A percentile compares a stretch with the other conserved stretches of the same genome.
phyloP scores from a whole-genome alignment of 1,139 yeast genomes.

The Kazachstania sp. region DNA sequence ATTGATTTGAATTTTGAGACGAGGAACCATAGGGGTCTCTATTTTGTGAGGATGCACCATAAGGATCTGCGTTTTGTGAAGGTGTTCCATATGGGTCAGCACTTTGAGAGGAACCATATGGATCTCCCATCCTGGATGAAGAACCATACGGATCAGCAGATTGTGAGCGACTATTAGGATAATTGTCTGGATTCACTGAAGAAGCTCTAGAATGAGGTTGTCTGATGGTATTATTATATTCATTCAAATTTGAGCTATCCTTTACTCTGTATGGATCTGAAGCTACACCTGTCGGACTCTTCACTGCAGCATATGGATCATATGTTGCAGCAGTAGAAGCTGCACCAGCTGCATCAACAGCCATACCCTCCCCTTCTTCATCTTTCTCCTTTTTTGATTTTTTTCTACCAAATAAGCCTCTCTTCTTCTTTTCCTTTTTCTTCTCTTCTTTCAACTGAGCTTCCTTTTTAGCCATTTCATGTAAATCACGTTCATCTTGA shows the following conservation, averaged over 20 bases:
- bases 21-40: background rate
- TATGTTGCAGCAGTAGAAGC: slow-evolving; percentile 3
- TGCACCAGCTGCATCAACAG: background rate
- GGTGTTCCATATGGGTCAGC: background rate
- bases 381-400: background rate
- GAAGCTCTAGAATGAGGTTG: background rate
- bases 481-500: slow-evolving; percentile 5
- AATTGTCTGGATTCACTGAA: background rate
- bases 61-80: background rate
- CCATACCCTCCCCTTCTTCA: background rate
- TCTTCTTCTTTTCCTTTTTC: slow-evolving; percentile 9
- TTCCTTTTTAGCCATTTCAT: background rate
- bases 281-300: background rate
- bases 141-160: slow-evolving; percentile 1
- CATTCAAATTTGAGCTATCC: background rate
- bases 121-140: background rate
- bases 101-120: background rate
- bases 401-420: slow-evolving; percentile 10
- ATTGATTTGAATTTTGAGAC: background rate
- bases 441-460: slow-evolving; percentile 6
- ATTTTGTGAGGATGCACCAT: background rate
- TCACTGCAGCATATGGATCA: slow-evolving; percentile 21
- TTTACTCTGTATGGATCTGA: slow-evolving; percentile 4
- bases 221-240: background rate
- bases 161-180: background rate